Percentiles rank a stretch among this genome's conserved stretches.
Conservation (phyloP, 371 early-diverging fungal species). For the Smittium mucronatum region DNA sequence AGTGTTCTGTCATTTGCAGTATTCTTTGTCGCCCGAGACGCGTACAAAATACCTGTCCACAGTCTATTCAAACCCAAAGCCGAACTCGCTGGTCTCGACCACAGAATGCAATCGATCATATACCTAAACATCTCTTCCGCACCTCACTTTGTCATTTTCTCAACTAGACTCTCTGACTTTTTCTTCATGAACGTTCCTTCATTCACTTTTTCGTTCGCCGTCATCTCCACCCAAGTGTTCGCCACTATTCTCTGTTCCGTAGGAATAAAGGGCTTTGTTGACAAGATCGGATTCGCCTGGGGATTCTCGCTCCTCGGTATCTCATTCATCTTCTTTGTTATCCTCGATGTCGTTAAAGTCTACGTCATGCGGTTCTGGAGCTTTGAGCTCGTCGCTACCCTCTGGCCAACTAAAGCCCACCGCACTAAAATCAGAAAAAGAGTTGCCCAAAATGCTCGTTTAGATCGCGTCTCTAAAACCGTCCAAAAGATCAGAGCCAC, state of each 20-base stretch:
- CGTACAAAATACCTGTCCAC: conserved; percentile 36
- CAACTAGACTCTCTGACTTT: conserved; percentile 70
- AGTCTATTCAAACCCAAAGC: conserved; percentile 20
- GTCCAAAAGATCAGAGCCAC: conserved; percentile 22
- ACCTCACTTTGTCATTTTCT: conserved; percentile 92
- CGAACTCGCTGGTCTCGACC: conserved; percentile 25
- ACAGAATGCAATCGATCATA: conserved; percentile 68
- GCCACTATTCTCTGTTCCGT: conserved; percentile 77
- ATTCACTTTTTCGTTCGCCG: conserved; percentile 58
- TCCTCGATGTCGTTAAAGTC: conserved; percentile 78
- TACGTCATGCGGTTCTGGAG: conserved; percentile 60
- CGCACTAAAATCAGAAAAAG: conserved; percentile 40
- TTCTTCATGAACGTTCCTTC: conserved; percentile 78
- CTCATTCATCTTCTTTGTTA: conserved; percentile 55
- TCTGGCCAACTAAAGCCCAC: conserved; percentile 53
- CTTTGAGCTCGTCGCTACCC: conserved; percentile 51
- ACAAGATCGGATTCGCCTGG: conserved; percentile 40
- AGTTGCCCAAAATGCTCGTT: conserved; percentile 30
- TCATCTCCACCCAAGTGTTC: conserved; percentile 80
- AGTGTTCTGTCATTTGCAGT: conserved; percentile 66
- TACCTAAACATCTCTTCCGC: conserved; percentile 81
- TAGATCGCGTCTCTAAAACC: conserved; percentile 29
- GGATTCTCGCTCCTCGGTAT: conserved; percentile 48
- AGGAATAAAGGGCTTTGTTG: conserved; percentile 45
- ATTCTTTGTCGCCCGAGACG: conserved; percentile 57